Evolutionary conservation across 176 grass and related monocot genomes (phyloP).

Genomic region (Oryza nivara): DNA sequence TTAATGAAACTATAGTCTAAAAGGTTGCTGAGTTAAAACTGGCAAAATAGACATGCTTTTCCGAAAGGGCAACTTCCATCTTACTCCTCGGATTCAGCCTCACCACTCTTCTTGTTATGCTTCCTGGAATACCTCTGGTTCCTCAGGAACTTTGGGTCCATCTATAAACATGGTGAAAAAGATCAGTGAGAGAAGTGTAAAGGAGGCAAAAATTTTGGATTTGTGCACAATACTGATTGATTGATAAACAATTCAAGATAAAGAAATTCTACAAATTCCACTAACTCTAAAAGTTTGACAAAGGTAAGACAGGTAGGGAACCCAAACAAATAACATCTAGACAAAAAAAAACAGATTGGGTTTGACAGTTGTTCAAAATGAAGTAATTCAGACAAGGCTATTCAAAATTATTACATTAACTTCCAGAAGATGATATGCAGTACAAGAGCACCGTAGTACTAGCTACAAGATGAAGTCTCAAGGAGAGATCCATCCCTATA

Average conservation of each 20-base stretch:
- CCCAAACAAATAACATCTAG: not conserved
- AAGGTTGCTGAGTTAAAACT: not conserved
- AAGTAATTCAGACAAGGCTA: not conserved
- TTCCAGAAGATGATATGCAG: not conserved
- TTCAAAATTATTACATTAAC: not conserved
- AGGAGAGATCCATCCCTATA: not conserved
- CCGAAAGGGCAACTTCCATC: not conserved
- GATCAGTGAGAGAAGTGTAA: not conserved
- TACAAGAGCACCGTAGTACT: not conserved
- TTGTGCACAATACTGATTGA: too few relatives aligned
- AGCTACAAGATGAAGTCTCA: not conserved
- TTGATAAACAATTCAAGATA: not conserved
- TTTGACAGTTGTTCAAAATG: not conserved
- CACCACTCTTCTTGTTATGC: constrained; percentile 61
- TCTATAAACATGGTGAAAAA: constrained; percentile 31
- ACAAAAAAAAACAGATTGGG: not conserved
- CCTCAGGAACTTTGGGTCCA: constrained; percentile 75
- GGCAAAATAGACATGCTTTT: constrained; percentile 5
- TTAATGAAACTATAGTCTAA: constrained; percentile 22
- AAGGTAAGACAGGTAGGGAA: not conserved
- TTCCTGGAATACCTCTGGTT: constrained; percentile 78
- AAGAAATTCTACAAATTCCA: not conserved
- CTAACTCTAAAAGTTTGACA: not conserved
- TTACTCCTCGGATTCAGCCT: constrained; percentile 42
- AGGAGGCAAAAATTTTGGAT: not conserved